phyloP scores from a whole-genome alignment of 73 alveolate species.

The Paraurostyla sp. region DNA sequence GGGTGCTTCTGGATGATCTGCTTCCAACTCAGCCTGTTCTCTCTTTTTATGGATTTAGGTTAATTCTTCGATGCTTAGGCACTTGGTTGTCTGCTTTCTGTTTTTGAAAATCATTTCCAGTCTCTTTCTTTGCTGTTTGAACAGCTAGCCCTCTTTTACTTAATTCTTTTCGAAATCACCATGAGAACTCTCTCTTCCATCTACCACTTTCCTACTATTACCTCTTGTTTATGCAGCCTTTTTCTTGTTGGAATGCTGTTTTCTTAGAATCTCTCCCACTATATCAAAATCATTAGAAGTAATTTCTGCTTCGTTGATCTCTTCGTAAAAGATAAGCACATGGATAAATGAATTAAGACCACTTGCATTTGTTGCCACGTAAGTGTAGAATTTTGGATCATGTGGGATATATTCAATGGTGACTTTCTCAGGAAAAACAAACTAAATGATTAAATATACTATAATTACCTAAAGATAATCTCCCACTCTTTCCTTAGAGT shows the following conservation, averaged over 20 bases:
- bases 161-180: too few species aligned
- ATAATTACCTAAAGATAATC: conserved; percentile 28
- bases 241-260: neutral
- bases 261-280: conserved; percentile 37
- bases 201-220: neutral
- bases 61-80: too few species aligned
- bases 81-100: too few species aligned
- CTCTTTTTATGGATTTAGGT: too few species aligned
- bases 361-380: conserved; percentile 46
- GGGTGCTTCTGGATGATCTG: too few species aligned
- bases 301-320: conserved; percentile 49
- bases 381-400: conserved; percentile 46
- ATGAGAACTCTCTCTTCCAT: neutral
- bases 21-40: too few species aligned
- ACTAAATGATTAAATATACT: neutral
- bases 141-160: too few species aligned
- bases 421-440: conserved; percentile 41
- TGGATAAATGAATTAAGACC: conserved; percentile 55
- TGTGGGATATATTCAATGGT: conserved; percentile 23
- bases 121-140: too few species aligned
- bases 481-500: neutral
- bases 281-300: conserved; percentile 29
- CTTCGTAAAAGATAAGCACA: conserved; percentile 43
- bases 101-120: too few species aligned
- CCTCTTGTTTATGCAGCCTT: neutral